Conservation (phyloP, 192 early-diverging fungal species). For the Backusella liffmaniae region DNA sequence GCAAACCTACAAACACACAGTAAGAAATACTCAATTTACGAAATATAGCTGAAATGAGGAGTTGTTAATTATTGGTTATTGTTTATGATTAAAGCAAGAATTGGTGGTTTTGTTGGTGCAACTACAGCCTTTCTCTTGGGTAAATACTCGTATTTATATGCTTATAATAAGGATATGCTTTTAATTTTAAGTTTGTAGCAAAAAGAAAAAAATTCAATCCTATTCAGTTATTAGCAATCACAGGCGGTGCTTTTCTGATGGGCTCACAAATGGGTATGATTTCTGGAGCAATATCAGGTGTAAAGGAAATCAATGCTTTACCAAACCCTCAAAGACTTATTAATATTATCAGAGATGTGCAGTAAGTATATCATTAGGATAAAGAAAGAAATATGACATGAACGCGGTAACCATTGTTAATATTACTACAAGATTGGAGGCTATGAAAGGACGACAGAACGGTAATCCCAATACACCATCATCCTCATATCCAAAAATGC, state of each 20-base stretch:
- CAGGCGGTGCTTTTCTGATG: constrained; percentile 34
- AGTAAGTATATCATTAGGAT: constrained; percentile 26
- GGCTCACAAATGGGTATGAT: constrained; percentile 39
- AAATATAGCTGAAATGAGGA: neutral
- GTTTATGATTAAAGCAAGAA: constrained; percentile 10
- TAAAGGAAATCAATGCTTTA: constrained; percentile 26
- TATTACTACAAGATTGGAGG: neutral
- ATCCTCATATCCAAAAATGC: neutral
- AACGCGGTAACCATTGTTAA: neutral
- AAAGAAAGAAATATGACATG: neutral
- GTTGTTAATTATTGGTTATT: neutral
- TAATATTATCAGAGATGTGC: constrained; percentile 28
- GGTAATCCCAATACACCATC: neutral
- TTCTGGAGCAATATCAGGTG: constrained; percentile 29
- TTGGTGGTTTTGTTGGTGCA: constrained; percentile 30
- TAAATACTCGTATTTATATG: neutral
- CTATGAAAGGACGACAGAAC: neutral
- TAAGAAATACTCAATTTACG: constrained; percentile 11
- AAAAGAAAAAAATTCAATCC: constrained; percentile 24
- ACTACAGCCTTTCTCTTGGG: constrained; percentile 23
- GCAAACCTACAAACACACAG: constrained; percentile 24
- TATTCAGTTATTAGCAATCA: constrained; percentile 18
- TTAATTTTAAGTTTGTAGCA: neutral
- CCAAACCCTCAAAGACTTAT: constrained; percentile 32
- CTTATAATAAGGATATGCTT: neutral